A percentile compares a stretch with the other conserved stretches of the same genome.
phyloP scores from a whole-genome alignment of 371 early-diverging fungal species.

The Fennellomyces sp. region DNA sequence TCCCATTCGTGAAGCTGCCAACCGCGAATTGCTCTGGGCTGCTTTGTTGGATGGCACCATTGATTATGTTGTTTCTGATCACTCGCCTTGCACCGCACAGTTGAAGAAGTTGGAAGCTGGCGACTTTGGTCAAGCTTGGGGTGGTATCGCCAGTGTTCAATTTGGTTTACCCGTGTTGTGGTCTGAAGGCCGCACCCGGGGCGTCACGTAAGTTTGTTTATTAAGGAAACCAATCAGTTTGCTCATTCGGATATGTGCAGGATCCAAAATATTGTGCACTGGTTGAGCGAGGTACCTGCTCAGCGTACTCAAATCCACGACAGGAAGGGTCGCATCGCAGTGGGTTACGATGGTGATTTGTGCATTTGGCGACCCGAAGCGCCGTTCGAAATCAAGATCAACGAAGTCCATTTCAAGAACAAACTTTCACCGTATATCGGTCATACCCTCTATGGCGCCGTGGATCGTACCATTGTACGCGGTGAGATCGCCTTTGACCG shows the following conservation, averaged over 20 bases:
- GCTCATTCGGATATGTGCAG: constrained; percentile 23
- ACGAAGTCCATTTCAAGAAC: constrained; percentile 79
- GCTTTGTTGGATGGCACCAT: constrained; percentile 80
- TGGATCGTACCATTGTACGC: constrained; percentile 77
- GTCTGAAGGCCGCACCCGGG: constrained; percentile 77
- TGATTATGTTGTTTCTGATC: constrained; percentile 84
- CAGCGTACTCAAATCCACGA: constrained; percentile 60
- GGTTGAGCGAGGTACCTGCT: constrained; percentile 73
- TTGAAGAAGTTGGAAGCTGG: constrained; percentile 71
- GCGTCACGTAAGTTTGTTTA: constrained; percentile 34
- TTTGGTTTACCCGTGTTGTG: constrained; percentile 80
- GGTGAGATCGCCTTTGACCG: constrained; percentile 63
- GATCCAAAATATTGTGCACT: constrained; percentile 62
- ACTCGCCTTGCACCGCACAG: constrained; percentile 82
- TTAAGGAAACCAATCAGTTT: not conserved
- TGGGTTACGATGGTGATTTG: constrained; percentile 76
- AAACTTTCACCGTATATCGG: constrained; percentile 82
- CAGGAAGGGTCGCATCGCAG: constrained; percentile 70
- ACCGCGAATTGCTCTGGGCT: constrained; percentile 75
- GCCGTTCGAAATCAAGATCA: constrained; percentile 50
- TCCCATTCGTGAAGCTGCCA: constrained; percentile 77
- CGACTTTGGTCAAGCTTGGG: constrained; percentile 83
- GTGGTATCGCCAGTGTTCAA: constrained; percentile 84
- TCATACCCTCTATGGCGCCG: constrained; percentile 60
- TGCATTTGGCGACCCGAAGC: constrained; percentile 79